Percentiles rank a stretch among this genome's conserved stretches.
Conservation (phyloP, 257 asterid genomes). For the Rhazya stricta region DNA sequence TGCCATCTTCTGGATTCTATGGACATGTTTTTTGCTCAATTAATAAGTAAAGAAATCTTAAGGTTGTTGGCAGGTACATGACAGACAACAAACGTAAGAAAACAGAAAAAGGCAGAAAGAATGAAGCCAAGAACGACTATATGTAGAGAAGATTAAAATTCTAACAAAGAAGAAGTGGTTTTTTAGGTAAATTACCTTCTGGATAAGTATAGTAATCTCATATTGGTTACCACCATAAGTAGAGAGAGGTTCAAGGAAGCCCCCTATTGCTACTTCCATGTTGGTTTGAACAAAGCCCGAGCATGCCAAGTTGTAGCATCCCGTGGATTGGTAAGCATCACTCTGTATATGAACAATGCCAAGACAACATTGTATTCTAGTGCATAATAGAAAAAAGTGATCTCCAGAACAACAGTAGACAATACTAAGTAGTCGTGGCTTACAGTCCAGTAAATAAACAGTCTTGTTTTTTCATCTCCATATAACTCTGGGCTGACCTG, state of each 20-base stretch:
- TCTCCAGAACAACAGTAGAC: not conserved
- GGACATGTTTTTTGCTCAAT: not conserved
- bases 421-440: constrained; percentile 22
- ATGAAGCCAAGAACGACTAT: too few relatives aligned
- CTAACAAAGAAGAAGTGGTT: constrained; percentile 11
- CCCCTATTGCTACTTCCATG: constrained; percentile 71
- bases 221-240: constrained; percentile 46
- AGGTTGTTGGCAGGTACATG: too few relatives aligned
- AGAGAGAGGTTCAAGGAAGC: constrained; percentile 65
- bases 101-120: too few relatives aligned
- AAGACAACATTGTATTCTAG: constrained; percentile 17
- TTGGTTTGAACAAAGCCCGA: constrained; percentile 73
- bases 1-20: constrained; percentile 62
- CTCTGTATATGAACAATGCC: constrained; percentile 45
- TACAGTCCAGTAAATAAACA: constrained; percentile 93
- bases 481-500: constrained; percentile 84
- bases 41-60: too few relatives aligned
- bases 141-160: too few relatives aligned
- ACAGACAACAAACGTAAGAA: too few relatives aligned
- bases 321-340: constrained; percentile 78
- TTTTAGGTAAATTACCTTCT: constrained; percentile 52
- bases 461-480: constrained; percentile 78
- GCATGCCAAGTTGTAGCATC: constrained; percentile 77
- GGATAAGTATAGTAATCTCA: constrained; percentile 72
- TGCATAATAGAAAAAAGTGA: not conserved